Percentiles rank a stretch among this genome's conserved stretches.
Conservation (phyloP, 192 early-diverging fungal species). For the Coemansia sp. region DNA sequence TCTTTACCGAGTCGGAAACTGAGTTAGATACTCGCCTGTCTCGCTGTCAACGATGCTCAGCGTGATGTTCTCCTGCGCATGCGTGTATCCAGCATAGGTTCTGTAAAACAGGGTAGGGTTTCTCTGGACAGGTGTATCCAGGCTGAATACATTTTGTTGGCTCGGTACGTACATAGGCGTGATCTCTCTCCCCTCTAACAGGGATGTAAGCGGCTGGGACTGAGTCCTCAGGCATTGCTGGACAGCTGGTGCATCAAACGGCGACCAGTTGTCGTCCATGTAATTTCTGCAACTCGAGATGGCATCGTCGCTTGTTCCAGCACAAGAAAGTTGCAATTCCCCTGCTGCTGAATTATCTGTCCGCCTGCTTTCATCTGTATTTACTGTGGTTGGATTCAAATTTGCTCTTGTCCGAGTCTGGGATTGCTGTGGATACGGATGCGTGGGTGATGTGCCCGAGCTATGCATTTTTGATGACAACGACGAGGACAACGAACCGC, state of each 20-base stretch:
- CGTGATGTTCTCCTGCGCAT: conserved; percentile 30
- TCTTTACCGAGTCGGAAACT: conserved; percentile 14
- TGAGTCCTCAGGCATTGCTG: conserved; percentile 18
- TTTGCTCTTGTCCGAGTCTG: neutral
- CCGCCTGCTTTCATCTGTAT: neutral
- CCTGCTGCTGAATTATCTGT: neutral
- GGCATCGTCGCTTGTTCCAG: neutral
- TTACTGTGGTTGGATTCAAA: neutral
- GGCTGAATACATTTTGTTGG: neutral
- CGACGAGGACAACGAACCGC: conserved; percentile 8
- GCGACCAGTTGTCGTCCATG: conserved; percentile 33
- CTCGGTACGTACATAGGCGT: conserved; percentile 18
- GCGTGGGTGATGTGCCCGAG: conserved; percentile 9
- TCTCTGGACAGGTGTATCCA: neutral
- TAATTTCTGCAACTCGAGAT: neutral
- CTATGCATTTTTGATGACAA: conserved; percentile 3
- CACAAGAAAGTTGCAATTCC: neutral
- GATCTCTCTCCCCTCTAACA: conserved; percentile 18
- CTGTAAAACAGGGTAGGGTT: conserved; percentile 13
- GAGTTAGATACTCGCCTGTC: conserved; percentile 37
- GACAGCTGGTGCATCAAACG: conserved; percentile 24
- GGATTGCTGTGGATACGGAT: conserved; percentile 18
- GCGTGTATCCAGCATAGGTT: conserved; percentile 30
- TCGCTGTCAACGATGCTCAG: conserved; percentile 36
- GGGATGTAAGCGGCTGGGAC: conserved; percentile 7